phyloP scores from a whole-genome alignment of 257 asterid genomes.

The Solanum tarapatanum region DNA sequence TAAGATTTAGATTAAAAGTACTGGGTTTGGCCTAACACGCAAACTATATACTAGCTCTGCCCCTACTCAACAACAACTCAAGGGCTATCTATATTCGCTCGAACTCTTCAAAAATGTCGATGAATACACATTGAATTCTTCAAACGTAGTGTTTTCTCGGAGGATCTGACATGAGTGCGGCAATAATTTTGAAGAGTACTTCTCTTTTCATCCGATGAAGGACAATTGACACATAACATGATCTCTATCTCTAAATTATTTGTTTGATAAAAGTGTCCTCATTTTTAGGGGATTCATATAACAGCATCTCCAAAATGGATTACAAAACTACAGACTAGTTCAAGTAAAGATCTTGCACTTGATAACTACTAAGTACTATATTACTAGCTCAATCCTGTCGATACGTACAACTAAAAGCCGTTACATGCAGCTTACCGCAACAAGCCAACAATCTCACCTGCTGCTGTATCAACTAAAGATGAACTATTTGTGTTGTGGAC shows the following conservation, averaged over 20 bases:
- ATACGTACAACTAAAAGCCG: not conserved
- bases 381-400: not conserved
- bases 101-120: not conserved
- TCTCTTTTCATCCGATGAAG: not conserved
- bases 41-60: not conserved
- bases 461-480: not conserved
- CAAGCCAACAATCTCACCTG: not conserved
- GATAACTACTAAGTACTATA: not conserved
- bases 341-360: not conserved
- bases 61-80: not conserved
- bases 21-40: not conserved
- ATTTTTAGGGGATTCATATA: not conserved
- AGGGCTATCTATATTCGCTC: not conserved
- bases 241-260: not conserved
- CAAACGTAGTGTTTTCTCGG: not conserved
- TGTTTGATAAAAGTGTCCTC: not conserved
- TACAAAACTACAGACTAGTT: not conserved
- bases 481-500: slow-evolving; percentile 9
- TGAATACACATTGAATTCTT: not conserved
- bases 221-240: not conserved
- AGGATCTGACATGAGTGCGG: too few species aligned
- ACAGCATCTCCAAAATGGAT: not conserved
- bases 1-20: not conserved
- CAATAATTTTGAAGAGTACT: too few species aligned
- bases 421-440: not conserved